Evolutionary conservation across 2,329 filamentous ascomycete genomes (phyloP), one percentile per base, ranked within the genome.

Genomic region (Epichloe aotearoae): DNA sequence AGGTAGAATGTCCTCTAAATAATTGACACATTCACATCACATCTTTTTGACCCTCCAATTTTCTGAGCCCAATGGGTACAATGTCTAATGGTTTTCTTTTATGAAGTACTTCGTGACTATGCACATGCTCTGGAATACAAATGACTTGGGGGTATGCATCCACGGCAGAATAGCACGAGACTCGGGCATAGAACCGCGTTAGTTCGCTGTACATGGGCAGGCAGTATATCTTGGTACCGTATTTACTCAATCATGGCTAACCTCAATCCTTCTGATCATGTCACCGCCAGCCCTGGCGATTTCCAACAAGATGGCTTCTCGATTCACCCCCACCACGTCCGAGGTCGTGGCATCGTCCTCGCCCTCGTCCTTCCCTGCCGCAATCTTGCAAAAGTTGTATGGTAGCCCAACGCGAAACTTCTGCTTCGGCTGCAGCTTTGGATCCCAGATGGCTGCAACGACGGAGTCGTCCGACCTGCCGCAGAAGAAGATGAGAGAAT

Each of bases 401-500:
- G 80, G 75, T 62, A 90, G 63, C 52, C 84, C 85, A 15, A 86
- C 75, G 56, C 84, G 84, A 72, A 88, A 90, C 12, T 70, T 68
- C 55, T 86, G 75, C 50, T 60, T 53, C 14, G 43, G 63, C 55
- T 72, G 71, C 53, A 79, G 57, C 55, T 71, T 71, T 2, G 77
- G 76, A 50, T 76, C 78, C 79, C 79, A 83, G 44, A 82, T 71
- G 17, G 71, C 77, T 2, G 75, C 74, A 14, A 85, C 73, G 7
- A 79, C 64, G 19, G 61, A 62, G 51, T 79, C 73, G 23, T 81
- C 74, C 2, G 73, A 71, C 1, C 73, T 73, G 34, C 88, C 83
- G 55, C 82, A 77, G 72, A 97, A 96, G 66, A 96, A 88, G 2
- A 96, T 70, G 36, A 95, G 70, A 3, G 80, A 77, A 37, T 82